phyloP scores from a whole-genome alignment of 2,329 filamentous ascomycete species.

The Emergomyces africanus region DNA sequence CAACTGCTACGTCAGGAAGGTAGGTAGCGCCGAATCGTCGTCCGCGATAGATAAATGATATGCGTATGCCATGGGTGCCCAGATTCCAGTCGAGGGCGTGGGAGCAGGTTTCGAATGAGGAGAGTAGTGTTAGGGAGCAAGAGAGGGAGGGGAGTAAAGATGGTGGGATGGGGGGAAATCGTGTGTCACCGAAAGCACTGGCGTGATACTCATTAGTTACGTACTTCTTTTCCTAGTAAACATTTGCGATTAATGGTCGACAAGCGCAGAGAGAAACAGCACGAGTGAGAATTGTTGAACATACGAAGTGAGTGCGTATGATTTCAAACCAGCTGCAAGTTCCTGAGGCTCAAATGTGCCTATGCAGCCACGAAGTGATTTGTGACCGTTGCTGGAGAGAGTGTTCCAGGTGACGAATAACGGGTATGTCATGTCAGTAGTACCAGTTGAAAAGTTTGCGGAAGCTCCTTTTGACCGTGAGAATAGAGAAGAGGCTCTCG shows the following conservation, averaged over 20 bases:
- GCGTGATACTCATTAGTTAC: constrained; percentile 1
- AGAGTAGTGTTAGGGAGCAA: constrained; percentile 65
- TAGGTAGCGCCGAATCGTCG: constrained; percentile 76
- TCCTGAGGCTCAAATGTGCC: constrained; percentile 78
- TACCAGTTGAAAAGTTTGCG: background rate
- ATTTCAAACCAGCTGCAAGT: constrained; percentile 57
- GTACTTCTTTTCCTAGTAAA: background rate
- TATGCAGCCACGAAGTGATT: constrained; percentile 80
- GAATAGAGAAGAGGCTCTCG: constrained; percentile 27
- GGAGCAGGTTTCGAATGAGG: constrained; percentile 64
- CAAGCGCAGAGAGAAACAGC: background rate
- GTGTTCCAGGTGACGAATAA: constrained; percentile 96
- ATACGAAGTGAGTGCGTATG: constrained; percentile 71
- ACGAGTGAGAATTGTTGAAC: constrained; percentile 14
- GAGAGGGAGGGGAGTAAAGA: constrained; percentile 36
- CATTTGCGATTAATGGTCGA: constrained; percentile 5
- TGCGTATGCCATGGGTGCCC: constrained; percentile 74
- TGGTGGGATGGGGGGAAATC: constrained; percentile 45
- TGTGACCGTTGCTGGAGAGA: constrained; percentile 45
- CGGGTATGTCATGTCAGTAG: constrained; percentile 38
- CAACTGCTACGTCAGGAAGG: constrained; percentile 75
- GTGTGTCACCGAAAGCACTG: constrained; percentile 51
- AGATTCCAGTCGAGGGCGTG: constrained; percentile 74
- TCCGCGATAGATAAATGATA: constrained; percentile 65
- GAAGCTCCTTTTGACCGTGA: constrained; percentile 8